phyloP scores from a whole-genome alignment of 495 filamentous ascomycete genomes.

The Platismatia glauca region DNA sequence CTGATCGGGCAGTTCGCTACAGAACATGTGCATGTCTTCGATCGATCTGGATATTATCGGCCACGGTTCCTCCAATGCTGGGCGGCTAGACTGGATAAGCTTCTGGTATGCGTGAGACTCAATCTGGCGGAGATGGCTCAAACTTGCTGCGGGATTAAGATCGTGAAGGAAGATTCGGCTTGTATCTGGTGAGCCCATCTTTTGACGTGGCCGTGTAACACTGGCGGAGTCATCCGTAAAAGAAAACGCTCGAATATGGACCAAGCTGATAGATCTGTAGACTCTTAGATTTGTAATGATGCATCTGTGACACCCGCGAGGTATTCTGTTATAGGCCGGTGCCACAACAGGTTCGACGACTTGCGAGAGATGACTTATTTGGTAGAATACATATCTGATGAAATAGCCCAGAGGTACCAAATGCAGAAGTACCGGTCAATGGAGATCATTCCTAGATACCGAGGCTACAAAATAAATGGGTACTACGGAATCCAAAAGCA shows the following conservation, averaged over 20 bases:
- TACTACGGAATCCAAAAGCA: neutral
- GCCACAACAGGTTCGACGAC: neutral
- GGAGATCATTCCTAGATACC: neutral
- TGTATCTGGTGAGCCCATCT: constrained; percentile 26
- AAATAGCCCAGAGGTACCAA: neutral
- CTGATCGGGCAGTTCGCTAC: constrained; percentile 48
- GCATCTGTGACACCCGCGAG: neutral
- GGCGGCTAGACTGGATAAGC: constrained; percentile 61
- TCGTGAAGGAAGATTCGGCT: constrained; percentile 41
- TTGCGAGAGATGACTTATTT: neutral
- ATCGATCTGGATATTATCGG: constrained; percentile 56
- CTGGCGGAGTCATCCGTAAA: constrained; percentile 83
- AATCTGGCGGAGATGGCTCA: constrained; percentile 66
- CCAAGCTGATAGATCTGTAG: constrained; percentile 66
- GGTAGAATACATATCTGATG: neutral
- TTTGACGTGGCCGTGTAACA: constrained; percentile 47
- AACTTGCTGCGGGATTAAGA: constrained; percentile 45
- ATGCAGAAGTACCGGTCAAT: neutral
- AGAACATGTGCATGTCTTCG: constrained; percentile 58
- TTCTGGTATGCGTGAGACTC: constrained; percentile 78
- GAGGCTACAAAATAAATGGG: neutral
- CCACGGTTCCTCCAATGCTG: constrained; percentile 50
- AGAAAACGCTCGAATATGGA: constrained; percentile 72
- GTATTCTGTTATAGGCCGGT: neutral
- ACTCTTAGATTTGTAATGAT: constrained; percentile 11